These are phyloP conservation scores for Arthrobotrys pseudoclavata DNA, from an alignment of 2,329 filamentous ascomycete species.

Conservation along the genomic window DNA sequence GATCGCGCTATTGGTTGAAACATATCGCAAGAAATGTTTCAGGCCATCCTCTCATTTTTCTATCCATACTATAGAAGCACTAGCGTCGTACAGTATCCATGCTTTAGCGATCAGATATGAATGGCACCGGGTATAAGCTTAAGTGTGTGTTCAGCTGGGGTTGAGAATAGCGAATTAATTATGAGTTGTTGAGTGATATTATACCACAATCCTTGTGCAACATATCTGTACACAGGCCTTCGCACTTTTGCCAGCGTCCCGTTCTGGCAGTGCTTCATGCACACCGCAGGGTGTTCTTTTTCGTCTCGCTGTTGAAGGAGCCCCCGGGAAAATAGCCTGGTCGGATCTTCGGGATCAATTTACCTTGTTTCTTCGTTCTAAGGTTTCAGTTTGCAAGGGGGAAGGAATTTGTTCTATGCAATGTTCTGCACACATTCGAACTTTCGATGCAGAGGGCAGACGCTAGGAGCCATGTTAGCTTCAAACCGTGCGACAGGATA, in stretches of 20 bases:
- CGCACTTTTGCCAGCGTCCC: conserved; percentile 45
- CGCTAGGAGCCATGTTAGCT: background rate
- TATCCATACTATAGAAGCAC: background rate
- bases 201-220: conserved; percentile 52
- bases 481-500: conserved; percentile 13
- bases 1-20: conserved; percentile 31
- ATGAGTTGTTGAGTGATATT: conserved; percentile 57
- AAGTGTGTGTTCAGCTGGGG: background rate
- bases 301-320: conserved; percentile 26
- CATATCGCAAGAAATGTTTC: conserved; percentile 13
- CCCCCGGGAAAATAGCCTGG: conserved; percentile 51
- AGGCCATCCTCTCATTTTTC: background rate
- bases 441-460: conserved; percentile 26
- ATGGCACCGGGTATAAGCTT: conserved; percentile 1
- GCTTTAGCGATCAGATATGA: conserved; percentile 33
- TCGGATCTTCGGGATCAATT: conserved; percentile 53
- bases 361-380: conserved; percentile 31
- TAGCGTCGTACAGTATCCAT: background rate
- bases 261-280: conserved; percentile 49
- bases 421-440: conserved; percentile 22
- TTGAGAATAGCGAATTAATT: conserved; percentile 14
- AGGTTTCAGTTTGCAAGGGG: conserved; percentile 37
- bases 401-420: conserved; percentile 25
- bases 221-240: conserved; percentile 23
- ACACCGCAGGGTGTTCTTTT: conserved; percentile 35